Base-by-base conservation (phyloP, 2,329 filamentous ascomycete species). In the Amauroascus niger region DNA sequence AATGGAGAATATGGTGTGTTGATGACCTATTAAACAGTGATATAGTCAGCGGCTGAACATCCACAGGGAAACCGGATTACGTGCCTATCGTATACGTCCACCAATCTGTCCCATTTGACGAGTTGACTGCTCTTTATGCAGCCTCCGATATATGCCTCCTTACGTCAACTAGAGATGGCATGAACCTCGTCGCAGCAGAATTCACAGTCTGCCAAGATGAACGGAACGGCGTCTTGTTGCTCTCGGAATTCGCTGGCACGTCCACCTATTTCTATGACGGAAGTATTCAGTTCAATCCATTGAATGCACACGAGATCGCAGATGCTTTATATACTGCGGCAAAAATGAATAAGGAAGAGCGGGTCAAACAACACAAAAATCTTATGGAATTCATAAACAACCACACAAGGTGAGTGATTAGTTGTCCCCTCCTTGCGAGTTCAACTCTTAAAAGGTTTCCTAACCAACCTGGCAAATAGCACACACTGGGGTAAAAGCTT, bases 101-200 rank as follows among this genome's bases (percentile, higher is more conserved):
- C 72, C 89, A 94, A 70, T 93, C 87, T 1, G 86, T 96, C 60
- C 79, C 80, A n/a, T 95, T 96, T 63, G 87, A 94, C 56, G 90
- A 96, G 71, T 80, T 97, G 33, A 88, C 89, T n/a, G 88, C 89
- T 0, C 77, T 97, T 5, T 97, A 97, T 67, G 86, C 87, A 18
- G 81, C 91, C 16, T 88, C 87, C 1, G 90, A 95, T 65, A 86
- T 87, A 47, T 95, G 89, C 65, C 78, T 96, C 4, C 88, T 94
- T 39, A 91, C 86, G 2, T 95, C 87, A 0, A 95, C 86, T 4
- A 84, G 91, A 41, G 91, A 97, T 65, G 91, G 91, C 64, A 96
- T 97, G 90, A 97, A 97, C 69, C 79, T 97, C 13, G 91, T 97
- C 95, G 71, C 91, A 96, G 71, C 95, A 70, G 91, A 97, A 71